These are phyloP conservation scores for Aspergillus luchuensis DNA, from an alignment of 2,329 filamentous ascomycete genomes.

Conservation along the genomic window DNA sequence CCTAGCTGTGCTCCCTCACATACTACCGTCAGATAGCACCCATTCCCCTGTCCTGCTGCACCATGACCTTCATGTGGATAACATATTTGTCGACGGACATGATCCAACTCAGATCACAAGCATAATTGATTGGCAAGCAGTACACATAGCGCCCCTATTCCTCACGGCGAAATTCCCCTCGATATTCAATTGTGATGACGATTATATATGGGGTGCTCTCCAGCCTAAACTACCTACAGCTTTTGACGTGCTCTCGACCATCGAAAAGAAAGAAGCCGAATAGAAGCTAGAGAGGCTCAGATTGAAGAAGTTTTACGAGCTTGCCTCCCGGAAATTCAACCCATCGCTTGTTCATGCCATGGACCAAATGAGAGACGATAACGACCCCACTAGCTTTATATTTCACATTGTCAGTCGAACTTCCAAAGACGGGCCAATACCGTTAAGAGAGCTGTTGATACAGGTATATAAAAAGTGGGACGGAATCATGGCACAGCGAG, in stretches of 20 bases:
- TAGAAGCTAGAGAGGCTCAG: slow-evolving; percentile 14
- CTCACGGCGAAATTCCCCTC: slow-evolving; percentile 29
- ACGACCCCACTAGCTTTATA: slow-evolving; percentile 26
- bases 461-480: slow-evolving; percentile 31
- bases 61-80: slow-evolving; percentile 32
- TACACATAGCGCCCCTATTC: slow-evolving; percentile 29
- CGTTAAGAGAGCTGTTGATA: slow-evolving; percentile 27
- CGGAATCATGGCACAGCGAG: slow-evolving; percentile 15
- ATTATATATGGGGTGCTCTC: slow-evolving; percentile 28
- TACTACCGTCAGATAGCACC: slow-evolving; percentile 19
- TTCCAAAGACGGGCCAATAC: slow-evolving; percentile 21
- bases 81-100: slow-evolving; percentile 37
- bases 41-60: slow-evolving; percentile 21
- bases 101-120: slow-evolving; percentile 25
- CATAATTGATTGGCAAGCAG: slow-evolving; percentile 33
- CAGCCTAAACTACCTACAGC: slow-evolving; percentile 27
- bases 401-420: slow-evolving; percentile 24
- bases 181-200: slow-evolving; percentile 26
- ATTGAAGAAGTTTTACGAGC: slow-evolving; percentile 29
- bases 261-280: slow-evolving; percentile 17
- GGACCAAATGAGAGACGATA: slow-evolving; percentile 23
- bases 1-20: slow-evolving; percentile 21
- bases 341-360: slow-evolving; percentile 22
- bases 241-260: slow-evolving; percentile 20
- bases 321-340: slow-evolving; percentile 29